Conservation (phyloP, 2,329 filamentous ascomycete genomes). For the Stenocarpella maydis region DNA sequence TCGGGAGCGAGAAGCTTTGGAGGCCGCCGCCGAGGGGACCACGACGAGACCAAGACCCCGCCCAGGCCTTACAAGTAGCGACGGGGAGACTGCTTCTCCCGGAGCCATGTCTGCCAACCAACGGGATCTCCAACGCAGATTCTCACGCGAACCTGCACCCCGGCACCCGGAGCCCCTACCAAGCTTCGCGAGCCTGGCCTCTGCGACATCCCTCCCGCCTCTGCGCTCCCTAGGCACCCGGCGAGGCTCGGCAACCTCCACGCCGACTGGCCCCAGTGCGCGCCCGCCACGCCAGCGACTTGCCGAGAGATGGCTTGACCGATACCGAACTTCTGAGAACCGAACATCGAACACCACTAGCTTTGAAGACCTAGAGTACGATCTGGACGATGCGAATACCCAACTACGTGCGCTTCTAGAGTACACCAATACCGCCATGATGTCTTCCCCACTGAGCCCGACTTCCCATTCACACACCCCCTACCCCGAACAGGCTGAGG, state of each 20-base stretch:
- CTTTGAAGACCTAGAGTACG: conserved; percentile 50
- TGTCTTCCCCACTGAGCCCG: conserved; percentile 43
- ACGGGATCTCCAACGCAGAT: conserved; percentile 47
- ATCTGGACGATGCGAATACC: conserved; percentile 53
- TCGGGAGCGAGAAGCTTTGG: conserved; percentile 31
- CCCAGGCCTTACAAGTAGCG: not conserved
- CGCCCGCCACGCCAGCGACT: conserved; percentile 38
- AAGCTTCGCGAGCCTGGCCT: conserved; percentile 36
- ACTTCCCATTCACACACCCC: conserved; percentile 46
- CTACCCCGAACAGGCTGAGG: conserved; percentile 53
- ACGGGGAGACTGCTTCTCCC: conserved; percentile 31
- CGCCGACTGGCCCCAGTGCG: conserved; percentile 37
- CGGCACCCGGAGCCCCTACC: conserved; percentile 40
- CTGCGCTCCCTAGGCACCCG: conserved; percentile 46
- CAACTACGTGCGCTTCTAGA: conserved; percentile 55
- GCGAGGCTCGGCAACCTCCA: conserved; percentile 40
- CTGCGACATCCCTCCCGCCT: conserved; percentile 47
- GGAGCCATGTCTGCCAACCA: conserved; percentile 48
- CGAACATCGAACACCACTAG: conserved; percentile 37
- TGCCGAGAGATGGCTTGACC: conserved; percentile 42
- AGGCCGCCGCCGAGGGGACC: conserved; percentile 28
- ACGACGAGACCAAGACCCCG: conserved; percentile 10
- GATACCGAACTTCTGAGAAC: conserved; percentile 38
- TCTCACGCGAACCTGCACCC: conserved; percentile 46
- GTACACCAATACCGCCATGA: conserved; percentile 36